Evolutionary conservation across 768 basidiomycete species (phyloP).

Genomic region (Omphalotus guepiniiformis): DNA sequence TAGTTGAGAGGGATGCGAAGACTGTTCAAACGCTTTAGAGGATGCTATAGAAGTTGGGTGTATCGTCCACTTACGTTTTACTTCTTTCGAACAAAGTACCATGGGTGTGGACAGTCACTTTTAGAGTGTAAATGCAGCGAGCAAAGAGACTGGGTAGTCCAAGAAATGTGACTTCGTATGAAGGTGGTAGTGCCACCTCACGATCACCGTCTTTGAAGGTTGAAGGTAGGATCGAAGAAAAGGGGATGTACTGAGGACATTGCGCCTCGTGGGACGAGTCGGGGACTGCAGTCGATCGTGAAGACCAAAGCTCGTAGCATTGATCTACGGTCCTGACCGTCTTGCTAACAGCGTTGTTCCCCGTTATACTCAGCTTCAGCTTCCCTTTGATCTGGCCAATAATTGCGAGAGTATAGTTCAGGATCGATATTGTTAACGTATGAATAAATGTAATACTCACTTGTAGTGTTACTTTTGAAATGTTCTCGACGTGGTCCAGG

Average conservation of each 20-base stretch:
- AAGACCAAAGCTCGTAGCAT: constrained; percentile 2
- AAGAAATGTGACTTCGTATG: constrained; percentile 6
- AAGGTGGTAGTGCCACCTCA: constrained; percentile 6
- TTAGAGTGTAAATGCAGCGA: constrained; percentile 1
- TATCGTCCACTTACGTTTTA: neutral
- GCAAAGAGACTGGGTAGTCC: constrained; percentile 6
- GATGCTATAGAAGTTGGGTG: neutral
- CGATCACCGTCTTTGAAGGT: constrained; percentile 6
- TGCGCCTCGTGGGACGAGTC: neutral
- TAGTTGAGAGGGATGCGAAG: constrained; percentile 7
- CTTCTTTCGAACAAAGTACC: constrained; percentile 3
- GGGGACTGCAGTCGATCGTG: neutral
- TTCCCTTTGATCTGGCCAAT: constrained; percentile 7
- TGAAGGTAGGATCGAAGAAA: constrained; percentile 4
- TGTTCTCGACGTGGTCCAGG: neutral
- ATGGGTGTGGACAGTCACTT: constrained; percentile 1
- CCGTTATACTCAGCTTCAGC: constrained; percentile 1
- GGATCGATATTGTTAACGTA: neutral
- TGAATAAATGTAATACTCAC: neutral
- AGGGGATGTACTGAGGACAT: constrained; percentile 3
- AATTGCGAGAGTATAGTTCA: too few relatives aligned
- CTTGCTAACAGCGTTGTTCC: constrained; percentile 1
- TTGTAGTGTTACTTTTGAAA: neutral
- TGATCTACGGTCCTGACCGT: constrained; percentile 1
- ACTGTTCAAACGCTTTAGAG: constrained; percentile 1